Conservation (phyloP, 1,284 basidiomycete species). For the Ganoderma multipileum region DNA sequence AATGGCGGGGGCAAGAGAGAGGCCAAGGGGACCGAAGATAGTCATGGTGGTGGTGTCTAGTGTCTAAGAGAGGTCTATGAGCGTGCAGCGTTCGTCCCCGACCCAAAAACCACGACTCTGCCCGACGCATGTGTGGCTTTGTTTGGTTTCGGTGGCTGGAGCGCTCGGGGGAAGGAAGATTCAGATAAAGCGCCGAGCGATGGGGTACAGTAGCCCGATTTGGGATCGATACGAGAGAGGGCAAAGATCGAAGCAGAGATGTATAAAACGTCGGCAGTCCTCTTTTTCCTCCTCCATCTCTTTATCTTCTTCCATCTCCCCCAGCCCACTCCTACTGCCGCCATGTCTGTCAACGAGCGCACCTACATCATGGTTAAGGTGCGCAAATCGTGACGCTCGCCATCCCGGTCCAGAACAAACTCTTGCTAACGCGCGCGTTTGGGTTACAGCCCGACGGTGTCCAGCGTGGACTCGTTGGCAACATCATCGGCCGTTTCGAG, state of each 20-base stretch:
- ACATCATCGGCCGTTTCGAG: constrained; percentile 94
- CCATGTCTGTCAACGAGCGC: constrained; percentile 73
- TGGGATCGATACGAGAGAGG: constrained; percentile 37
- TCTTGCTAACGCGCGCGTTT: constrained; percentile 3
- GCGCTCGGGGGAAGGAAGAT: constrained; percentile 20
- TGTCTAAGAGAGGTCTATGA: constrained; percentile 14
- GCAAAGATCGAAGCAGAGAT: constrained; percentile 34
- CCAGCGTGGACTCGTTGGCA: constrained; percentile 93
- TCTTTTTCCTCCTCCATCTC: constrained; percentile 41
- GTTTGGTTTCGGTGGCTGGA: constrained; percentile 38
- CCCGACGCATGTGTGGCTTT: constrained; percentile 43
- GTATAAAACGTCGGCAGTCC: constrained; percentile 44
- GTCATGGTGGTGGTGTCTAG: constrained; percentile 24
- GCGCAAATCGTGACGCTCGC: constrained; percentile 3
- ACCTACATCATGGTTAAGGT: constrained; percentile 95
- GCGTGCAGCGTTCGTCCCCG: constrained; percentile 21
- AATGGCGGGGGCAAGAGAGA: constrained; percentile 82
- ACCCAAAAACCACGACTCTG: constrained; percentile 28
- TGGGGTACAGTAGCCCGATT: constrained; percentile 31
- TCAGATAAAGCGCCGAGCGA: constrained; percentile 8
- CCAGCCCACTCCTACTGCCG: constrained; percentile 36
- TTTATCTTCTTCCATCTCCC: constrained; percentile 40
- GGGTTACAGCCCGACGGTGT: constrained; percentile 91
- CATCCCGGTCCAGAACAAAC: neutral
- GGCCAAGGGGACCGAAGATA: constrained; percentile 73